phyloP scores from a whole-genome alignment of 345 rosid species.

The Anastatica hierochuntica region DNA sequence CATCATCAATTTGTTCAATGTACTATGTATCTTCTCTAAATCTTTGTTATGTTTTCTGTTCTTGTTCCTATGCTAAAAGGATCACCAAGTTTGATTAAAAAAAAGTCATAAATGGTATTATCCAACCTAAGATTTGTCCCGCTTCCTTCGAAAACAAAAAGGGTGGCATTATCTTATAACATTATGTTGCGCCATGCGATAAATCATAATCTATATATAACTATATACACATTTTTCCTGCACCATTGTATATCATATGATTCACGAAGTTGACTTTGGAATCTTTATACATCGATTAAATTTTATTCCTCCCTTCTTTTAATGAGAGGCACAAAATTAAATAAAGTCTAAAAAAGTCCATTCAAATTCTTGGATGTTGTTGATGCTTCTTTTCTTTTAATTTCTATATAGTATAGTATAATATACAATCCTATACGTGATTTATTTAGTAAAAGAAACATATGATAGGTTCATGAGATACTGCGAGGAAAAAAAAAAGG shows the following conservation, averaged over 20 bases:
- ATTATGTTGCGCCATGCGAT: slow-evolving; percentile 21
- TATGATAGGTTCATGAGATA: too few species aligned
- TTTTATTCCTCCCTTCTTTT: slow-evolving; percentile 10
- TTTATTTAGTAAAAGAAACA: neutral
- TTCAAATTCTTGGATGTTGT: slow-evolving; percentile 23
- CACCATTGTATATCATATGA: slow-evolving; percentile 13
- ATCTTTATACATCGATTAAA: neutral
- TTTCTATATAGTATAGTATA: too few species aligned
- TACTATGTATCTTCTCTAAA: too few species aligned
- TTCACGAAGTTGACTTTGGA: slow-evolving; percentile 25
- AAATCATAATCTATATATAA: slow-evolving; percentile 21
- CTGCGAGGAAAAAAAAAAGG: too few species aligned
- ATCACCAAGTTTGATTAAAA: too few species aligned
- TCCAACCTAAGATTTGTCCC: too few species aligned
- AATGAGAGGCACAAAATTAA: slow-evolving; percentile 25
- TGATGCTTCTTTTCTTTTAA: neutral
- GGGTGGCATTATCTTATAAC: too few species aligned
- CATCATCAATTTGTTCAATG: too few species aligned
- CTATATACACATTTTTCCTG: slow-evolving; percentile 9
- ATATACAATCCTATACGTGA: neutral
- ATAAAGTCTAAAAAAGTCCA: slow-evolving; percentile 14
- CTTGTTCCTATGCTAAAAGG: too few species aligned
- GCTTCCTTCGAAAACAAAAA: too few species aligned
- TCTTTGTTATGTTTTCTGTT: too few species aligned
- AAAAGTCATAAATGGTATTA: too few species aligned